These are phyloP conservation scores for Leucosporidium creatinivorum DNA, from an alignment of 768 basidiomycete genomes.

Conservation along the genomic window DNA sequence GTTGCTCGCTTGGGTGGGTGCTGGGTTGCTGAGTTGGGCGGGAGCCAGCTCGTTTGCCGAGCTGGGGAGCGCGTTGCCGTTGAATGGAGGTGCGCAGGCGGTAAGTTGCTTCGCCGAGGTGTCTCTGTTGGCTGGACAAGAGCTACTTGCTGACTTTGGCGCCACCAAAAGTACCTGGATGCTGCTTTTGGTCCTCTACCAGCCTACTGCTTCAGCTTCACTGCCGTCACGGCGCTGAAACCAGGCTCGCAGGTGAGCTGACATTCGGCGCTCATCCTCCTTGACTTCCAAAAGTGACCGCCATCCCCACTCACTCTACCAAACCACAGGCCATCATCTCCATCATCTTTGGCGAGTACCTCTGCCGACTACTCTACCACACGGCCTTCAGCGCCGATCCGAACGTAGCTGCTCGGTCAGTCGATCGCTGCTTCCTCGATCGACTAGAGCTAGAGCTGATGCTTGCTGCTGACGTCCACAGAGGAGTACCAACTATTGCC, in stretches of 20 bases:
- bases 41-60: conserved; percentile 39
- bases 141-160: not conserved
- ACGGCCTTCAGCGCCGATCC: conserved; percentile 62
- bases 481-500: conserved; percentile 73
- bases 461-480: not conserved
- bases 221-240: conserved; percentile 76
- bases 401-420: conserved; percentile 47
- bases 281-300: conserved; percentile 1
- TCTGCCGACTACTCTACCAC: conserved; percentile 81
- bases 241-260: conserved; percentile 23
- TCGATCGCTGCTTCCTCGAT: not conserved
- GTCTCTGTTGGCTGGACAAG: conserved; percentile 50
- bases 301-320: conserved; percentile 6
- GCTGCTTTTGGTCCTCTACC: conserved; percentile 33
- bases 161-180: conserved; percentile 33
- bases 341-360: conserved; percentile 47
- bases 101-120: conserved; percentile 89
- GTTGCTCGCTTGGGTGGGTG: conserved; percentile 70
- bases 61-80: conserved; percentile 70
- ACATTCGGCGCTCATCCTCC: conserved; percentile 9
- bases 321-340: not conserved
- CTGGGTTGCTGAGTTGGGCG: conserved; percentile 85
- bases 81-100: conserved; percentile 54
- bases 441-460: not conserved
- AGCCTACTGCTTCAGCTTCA: conserved; percentile 92